Evolutionary conservation across 805 yeast species (phyloP).

Genomic region (Saturnispora ahearnii): DNA sequence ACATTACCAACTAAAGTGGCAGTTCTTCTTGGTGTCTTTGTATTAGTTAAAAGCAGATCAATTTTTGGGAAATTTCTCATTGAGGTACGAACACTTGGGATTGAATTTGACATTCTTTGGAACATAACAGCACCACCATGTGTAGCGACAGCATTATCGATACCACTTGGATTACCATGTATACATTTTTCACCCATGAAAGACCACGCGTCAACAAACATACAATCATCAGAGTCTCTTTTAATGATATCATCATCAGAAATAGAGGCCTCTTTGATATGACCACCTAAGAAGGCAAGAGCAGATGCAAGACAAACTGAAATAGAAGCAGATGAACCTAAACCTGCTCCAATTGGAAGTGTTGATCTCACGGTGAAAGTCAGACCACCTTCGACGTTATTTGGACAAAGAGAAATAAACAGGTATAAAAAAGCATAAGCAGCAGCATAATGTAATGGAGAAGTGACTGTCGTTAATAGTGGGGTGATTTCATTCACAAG

Average conservation of each 20-base stretch:
- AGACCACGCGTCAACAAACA: slow-evolving; percentile 78
- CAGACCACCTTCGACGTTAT: slow-evolving; percentile 37
- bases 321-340: slow-evolving; percentile 89
- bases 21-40: slow-evolving; percentile 81
- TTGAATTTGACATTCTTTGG: slow-evolving; percentile 50
- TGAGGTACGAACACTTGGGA: slow-evolving; percentile 55
- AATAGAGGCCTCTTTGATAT: slow-evolving; percentile 34
- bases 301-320: slow-evolving; percentile 80
- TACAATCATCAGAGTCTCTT: slow-evolving; percentile 34
- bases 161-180: slow-evolving; percentile 95
- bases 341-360: slow-evolving; percentile 92
- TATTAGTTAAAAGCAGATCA: slow-evolving; percentile 69
- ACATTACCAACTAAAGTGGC: slow-evolving; percentile 77
- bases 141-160: slow-evolving; percentile 93
- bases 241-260: slow-evolving; percentile 29
- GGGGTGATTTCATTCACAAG: slow-evolving; percentile 41
- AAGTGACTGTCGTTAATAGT: slow-evolving; percentile 36
- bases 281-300: slow-evolving; percentile 51
- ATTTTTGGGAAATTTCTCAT: slow-evolving; percentile 70
- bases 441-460: slow-evolving; percentile 62
- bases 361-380: slow-evolving; percentile 69
- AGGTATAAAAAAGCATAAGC: slow-evolving; percentile 80
- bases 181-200: slow-evolving; percentile 90
- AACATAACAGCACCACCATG: slow-evolving; percentile 93
- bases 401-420: slow-evolving; percentile 48